phyloP scores from a whole-genome alignment of 2,329 filamentous ascomycete species.

The Sporothrix pseudoabietina region DNA sequence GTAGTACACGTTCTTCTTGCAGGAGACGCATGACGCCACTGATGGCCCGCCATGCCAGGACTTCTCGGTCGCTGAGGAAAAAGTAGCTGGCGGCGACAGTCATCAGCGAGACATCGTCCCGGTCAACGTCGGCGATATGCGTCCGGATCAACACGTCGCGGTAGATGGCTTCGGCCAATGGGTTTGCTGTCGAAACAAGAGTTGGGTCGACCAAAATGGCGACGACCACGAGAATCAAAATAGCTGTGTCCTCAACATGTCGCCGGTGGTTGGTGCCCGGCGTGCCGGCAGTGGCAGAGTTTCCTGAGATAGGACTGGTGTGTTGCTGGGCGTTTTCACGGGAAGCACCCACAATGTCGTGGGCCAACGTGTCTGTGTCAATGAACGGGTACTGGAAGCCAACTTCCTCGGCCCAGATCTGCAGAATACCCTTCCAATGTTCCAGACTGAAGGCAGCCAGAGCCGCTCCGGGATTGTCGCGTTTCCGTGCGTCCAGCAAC shows the following conservation, averaged over 20 bases:
- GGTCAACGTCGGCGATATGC: constrained; percentile 11
- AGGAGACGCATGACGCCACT: constrained; percentile 19
- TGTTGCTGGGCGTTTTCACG: background rate
- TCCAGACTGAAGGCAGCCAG: background rate
- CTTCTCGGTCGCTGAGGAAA: constrained; percentile 5
- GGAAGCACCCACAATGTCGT: background rate
- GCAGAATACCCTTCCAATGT: constrained; percentile 14
- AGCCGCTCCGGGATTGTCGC: constrained; percentile 1
- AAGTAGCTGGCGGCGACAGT: constrained; percentile 9
- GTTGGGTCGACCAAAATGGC: constrained; percentile 6
- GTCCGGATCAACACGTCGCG: constrained; percentile 3
- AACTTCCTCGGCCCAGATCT: constrained; percentile 15
- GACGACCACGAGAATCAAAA: constrained; percentile 1
- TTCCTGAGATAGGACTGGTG: background rate
- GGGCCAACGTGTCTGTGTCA: background rate
- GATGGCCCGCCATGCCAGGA: constrained; percentile 18
- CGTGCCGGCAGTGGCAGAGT: background rate
- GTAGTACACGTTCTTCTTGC: constrained; percentile 16
- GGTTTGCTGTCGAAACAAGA: background rate
- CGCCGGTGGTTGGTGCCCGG: background rate
- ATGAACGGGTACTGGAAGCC: constrained; percentile 13
- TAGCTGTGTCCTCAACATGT: constrained; percentile 16
- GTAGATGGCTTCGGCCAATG: constrained; percentile 7
- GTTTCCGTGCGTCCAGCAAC: background rate
- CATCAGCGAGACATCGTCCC: constrained; percentile 8